These are phyloP conservation scores for Anethum foeniculum DNA, from an alignment of 140 eudicot genomes.

Conservation along the genomic window DNA sequence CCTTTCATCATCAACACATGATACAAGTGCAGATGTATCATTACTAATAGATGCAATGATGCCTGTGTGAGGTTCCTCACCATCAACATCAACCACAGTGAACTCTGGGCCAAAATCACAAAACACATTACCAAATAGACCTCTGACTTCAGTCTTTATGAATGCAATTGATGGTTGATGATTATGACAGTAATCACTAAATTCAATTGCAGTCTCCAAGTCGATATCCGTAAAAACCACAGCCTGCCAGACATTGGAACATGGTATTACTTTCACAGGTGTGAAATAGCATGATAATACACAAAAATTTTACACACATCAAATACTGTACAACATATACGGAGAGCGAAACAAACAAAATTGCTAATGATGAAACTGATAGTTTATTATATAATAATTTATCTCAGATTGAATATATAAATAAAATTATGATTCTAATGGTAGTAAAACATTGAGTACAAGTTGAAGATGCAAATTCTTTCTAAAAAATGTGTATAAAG, in stretches of 20 bases:
- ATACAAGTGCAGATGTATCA: conserved; percentile 72
- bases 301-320: neutral
- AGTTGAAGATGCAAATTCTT: neutral
- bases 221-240: conserved; percentile 80
- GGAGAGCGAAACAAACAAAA: neutral
- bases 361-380: neutral
- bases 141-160: conserved; percentile 87
- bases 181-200: conserved; percentile 69
- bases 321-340: neutral
- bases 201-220: conserved; percentile 63
- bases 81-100: conserved; percentile 80
- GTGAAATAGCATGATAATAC: neutral
- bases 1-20: conserved; percentile 96
- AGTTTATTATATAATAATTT: neutral
- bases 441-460: neutral
- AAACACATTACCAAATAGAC: conserved; percentile 85
- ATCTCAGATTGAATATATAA: neutral
- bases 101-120: conserved; percentile 97
- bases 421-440: neutral
- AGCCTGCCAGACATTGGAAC: conserved; percentile 43
- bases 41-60: conserved; percentile 89
- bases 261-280: neutral
- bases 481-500: neutral
- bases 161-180: conserved; percentile 95
- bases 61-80: conserved; percentile 91